phyloP scores from a whole-genome alignment of 2,329 filamentous ascomycete species.

The Penicillium sp. region DNA sequence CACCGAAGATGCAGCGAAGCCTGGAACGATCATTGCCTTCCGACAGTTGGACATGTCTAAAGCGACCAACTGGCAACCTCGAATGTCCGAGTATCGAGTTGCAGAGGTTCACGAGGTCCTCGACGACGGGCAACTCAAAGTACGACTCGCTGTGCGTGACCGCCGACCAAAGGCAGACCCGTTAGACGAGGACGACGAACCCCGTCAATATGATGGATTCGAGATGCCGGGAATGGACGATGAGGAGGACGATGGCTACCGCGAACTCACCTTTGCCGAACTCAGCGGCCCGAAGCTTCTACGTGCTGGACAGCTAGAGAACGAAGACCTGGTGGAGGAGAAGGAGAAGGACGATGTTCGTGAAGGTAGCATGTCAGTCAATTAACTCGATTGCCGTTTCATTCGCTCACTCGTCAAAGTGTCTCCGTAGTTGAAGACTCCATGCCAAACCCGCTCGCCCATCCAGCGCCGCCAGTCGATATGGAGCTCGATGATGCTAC shows the following conservation, averaged over 20 bases:
- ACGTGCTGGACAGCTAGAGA: constrained; percentile 42
- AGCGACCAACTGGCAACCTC: constrained; percentile 52
- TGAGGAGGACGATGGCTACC: constrained; percentile 63
- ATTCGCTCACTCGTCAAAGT: constrained; percentile 37
- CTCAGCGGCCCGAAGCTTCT: constrained; percentile 72
- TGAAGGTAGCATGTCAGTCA: constrained; percentile 45
- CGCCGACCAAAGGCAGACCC: constrained; percentile 63
- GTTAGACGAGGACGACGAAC: constrained; percentile 66
- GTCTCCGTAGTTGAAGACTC: constrained; percentile 32
- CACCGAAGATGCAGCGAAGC: constrained; percentile 34
- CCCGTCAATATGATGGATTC: constrained; percentile 76
- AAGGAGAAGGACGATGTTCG: constrained; percentile 24
- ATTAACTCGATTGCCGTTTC: constrained; percentile 33
- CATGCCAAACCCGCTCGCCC: constrained; percentile 26
- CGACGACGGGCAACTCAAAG: constrained; percentile 59
- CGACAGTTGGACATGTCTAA: constrained; percentile 53
- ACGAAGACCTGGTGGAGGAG: constrained; percentile 21
- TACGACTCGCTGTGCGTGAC: constrained; percentile 73
- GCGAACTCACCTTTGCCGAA: constrained; percentile 64
- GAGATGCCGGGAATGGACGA: constrained; percentile 71
- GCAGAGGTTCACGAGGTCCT: constrained; percentile 65
- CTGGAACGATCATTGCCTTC: constrained; percentile 50
- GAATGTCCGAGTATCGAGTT: constrained; percentile 61
- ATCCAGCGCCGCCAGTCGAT: constrained; percentile 6
- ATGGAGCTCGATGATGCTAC: constrained; percentile 28